phyloP scores from a whole-genome alignment of 768 basidiomycete species.

The Leccinum rimulosum region DNA sequence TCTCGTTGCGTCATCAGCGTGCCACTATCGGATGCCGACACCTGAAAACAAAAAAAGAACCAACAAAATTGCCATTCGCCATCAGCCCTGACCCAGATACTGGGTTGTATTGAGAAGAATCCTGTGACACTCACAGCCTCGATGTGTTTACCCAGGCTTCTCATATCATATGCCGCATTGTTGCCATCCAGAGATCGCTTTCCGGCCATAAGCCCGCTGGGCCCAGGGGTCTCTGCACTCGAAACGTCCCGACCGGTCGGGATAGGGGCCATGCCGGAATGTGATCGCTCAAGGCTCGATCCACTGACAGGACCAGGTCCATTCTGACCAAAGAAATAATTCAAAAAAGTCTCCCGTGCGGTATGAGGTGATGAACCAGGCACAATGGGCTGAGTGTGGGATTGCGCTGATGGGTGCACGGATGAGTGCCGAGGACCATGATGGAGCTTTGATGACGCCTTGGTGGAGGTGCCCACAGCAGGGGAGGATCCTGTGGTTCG shows the following conservation, averaged over 20 bases:
- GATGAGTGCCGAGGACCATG: conserved; percentile 36
- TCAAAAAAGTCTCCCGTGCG: conserved; percentile 89
- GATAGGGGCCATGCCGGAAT: conserved; percentile 30
- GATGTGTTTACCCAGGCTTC: conserved; percentile 94
- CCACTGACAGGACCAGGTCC: conserved; percentile 71
- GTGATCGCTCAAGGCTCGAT: conserved; percentile 45
- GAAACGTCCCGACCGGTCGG: conserved; percentile 67
- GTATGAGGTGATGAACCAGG: conserved; percentile 45
- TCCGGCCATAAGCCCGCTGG: conserved; percentile 63
- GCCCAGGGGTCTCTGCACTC: conserved; percentile 46
- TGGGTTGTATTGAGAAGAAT: conserved; percentile 5
- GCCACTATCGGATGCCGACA: conserved; percentile 59
- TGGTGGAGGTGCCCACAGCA: conserved; percentile 23
- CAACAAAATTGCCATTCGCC: neutral
- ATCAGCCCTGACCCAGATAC: conserved; percentile 13
- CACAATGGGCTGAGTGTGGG: conserved; percentile 32
- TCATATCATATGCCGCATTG: conserved; percentile 96
- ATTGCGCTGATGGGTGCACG: conserved; percentile 29
- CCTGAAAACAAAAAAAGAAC: conserved; percentile 32
- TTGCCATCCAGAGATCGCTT: conserved; percentile 68
- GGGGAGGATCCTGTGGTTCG: conserved; percentile 43
- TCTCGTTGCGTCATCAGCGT: conserved; percentile 72
- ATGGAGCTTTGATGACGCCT: conserved; percentile 27
- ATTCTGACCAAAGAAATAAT: conserved; percentile 96
- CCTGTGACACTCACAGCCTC: conserved; percentile 73